These are phyloP conservation scores for Hypsizygus ulmarius DNA, from an alignment of 1,284 basidiomycete species.

Conservation along the genomic window DNA sequence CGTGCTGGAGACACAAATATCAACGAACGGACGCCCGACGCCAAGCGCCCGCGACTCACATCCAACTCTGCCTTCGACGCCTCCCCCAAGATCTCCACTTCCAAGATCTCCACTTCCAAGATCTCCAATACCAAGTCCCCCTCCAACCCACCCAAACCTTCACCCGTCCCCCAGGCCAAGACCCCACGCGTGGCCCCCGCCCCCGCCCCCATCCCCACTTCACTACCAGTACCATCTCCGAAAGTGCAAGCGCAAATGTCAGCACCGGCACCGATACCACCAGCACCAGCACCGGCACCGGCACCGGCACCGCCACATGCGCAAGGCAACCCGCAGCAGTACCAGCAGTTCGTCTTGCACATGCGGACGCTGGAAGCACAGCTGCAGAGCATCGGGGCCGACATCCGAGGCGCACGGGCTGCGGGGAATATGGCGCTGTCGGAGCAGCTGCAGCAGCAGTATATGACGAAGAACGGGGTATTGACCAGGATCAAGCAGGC, in stretches of 20 bases:
- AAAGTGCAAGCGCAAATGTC: no score
- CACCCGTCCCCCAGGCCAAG: conserved; percentile 17
- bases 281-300: no score
- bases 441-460: conserved; percentile 5
- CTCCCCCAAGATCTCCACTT: conserved; percentile 20
- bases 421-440: conserved; percentile 3
- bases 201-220: no score
- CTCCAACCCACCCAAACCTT: conserved; percentile 24
- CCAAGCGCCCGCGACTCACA: conserved; percentile 33
- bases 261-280: no score
- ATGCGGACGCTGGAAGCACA: conserved; percentile 1
- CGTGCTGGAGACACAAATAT: conserved; percentile 30
- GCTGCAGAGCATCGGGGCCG: not conserved
- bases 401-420: conserved; percentile 6
- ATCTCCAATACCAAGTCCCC: conserved; percentile 11
- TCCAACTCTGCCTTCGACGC: conserved; percentile 15
- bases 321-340: no score
- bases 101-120: conserved; percentile 19
- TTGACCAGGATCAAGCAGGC: no score
- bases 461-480: conserved; percentile 1
- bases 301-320: no score
- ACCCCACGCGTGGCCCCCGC: not conserved
- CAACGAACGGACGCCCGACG: conserved; percentile 31
- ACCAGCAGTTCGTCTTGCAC: no score
- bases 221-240: no score